Conservation (phyloP, 257 asterid species). For the Paraleonurus japonicus region DNA sequence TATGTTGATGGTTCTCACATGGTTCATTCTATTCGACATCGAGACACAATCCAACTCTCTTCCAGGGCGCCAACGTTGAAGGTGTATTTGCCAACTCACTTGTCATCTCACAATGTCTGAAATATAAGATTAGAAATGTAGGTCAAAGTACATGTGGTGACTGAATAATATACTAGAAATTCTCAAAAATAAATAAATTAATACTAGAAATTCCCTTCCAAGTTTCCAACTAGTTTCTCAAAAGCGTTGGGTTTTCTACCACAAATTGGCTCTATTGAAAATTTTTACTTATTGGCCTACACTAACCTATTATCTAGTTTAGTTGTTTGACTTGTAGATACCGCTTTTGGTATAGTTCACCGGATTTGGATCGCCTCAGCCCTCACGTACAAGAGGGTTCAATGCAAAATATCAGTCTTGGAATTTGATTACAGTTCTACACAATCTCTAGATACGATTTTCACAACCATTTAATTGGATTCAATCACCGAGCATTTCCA, state of each 20-base stretch:
- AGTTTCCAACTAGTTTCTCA: neutral
- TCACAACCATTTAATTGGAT: neutral
- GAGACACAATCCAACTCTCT: constrained; percentile 62
- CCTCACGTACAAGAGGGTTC: neutral
- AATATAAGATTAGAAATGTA: neutral
- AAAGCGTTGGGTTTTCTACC: neutral
- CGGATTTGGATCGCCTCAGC: neutral
- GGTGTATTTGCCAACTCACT: constrained; percentile 47
- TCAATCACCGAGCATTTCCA: neutral
- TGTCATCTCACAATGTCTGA: constrained; percentile 31
- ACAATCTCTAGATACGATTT: too few species aligned
- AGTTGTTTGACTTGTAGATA: neutral
- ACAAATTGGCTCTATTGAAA: neutral
- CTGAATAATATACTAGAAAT: neutral
- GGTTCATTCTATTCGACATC: constrained; percentile 46
- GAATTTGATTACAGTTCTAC: neutral
- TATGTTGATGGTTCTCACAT: constrained; percentile 70
- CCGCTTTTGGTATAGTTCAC: neutral
- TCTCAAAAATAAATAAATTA: too few species aligned
- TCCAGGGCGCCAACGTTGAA: constrained; percentile 56
- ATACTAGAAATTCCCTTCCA: neutral
- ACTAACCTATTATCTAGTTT: neutral
- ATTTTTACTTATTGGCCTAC: neutral
- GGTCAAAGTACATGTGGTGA: neutral
- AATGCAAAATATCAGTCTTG: neutral